These are phyloP conservation scores for Leishmania turanica DNA, from an alignment of 208 protist species.

Conservation along the genomic window DNA sequence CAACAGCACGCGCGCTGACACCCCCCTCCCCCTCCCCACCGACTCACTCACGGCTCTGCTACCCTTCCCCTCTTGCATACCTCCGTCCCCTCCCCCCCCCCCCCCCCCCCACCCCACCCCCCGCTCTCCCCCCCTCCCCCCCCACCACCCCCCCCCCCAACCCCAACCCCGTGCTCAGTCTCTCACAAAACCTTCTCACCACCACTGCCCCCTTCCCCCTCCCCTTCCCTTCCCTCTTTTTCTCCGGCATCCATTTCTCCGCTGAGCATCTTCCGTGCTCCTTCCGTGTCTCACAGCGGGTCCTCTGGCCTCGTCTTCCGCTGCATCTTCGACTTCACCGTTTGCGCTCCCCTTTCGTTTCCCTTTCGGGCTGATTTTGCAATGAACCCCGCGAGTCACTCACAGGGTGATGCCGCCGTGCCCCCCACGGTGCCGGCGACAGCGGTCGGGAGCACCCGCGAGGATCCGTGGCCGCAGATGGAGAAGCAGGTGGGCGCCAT, in stretches of 20 bases:
- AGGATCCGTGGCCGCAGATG: conserved; percentile 86
- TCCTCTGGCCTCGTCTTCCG: not conserved
- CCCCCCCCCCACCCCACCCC: no score
- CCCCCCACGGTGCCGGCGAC: conserved; percentile 3
- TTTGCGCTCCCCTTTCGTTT: not conserved
- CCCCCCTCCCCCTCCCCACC: not conserved
- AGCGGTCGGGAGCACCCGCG: conserved; percentile 26
- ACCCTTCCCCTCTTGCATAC: not conserved
- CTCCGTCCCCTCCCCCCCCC: not conserved
- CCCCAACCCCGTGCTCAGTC: not conserved
- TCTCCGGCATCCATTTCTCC: not conserved
- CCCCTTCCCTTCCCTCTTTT: not conserved
- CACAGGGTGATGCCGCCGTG: conserved; percentile 1
- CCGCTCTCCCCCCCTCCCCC: no score
- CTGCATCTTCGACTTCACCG: not conserved
- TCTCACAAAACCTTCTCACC: not conserved
- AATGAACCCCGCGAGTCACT: not conserved
- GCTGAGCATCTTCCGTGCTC: not conserved
- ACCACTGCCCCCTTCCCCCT: not conserved
- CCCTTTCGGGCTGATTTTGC: not conserved
- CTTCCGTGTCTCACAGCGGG: not conserved
- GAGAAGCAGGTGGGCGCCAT: conserved; percentile 77
- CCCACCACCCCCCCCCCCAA: no score
- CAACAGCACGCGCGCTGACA: not conserved
- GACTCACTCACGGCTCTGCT: not conserved